Base-by-base conservation (phyloP, 306 rosid species). In the peach (Prunus persica) region DNA sequence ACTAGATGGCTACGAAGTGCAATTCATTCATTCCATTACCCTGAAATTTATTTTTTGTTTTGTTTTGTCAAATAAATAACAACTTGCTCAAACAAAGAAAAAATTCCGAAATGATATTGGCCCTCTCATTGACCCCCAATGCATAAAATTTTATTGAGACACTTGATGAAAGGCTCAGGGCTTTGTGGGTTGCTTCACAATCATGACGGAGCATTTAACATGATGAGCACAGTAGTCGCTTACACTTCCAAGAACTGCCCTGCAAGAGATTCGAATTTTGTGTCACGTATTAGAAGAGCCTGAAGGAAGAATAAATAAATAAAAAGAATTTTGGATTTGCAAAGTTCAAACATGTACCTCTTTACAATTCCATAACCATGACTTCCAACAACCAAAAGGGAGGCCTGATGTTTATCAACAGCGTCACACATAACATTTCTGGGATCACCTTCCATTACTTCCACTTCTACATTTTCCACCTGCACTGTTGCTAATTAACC, bases 151-250 rank as follows among this genome's bases (percentile, higher is more conserved):
- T 67, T 13, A 45, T 45, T 24, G 38, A 22, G 8, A 27, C 25
- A 4, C 45, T 27, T 0, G 2, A 19, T 14, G 8, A 24, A 5
- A 14, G 77, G 52, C 4, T 70, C 69, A 75, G 50, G 2, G 41
- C 65, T 45, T 75, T 34, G 10, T 65, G 9, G 79, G 79, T 76
- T 38, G 75, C 78, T 78, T 85, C 16, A 81, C 81, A 20, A 78
- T 72, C 79, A 78, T 81, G 19, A 82, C 82, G 16, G 74, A 65
- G 65, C 88, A 75, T 6, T 54, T 71, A 11, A 83, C 85, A 61
- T 84, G 85, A 18, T 77, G 82, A 25, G 87, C 78, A 70, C 87
- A 81, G 10, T 67, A 73, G 57, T 76, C 72, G 34, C 88, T 76
- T 12, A 79, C 84, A 43, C 84, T 85, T 22, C 85, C 83, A 2